Evolutionary conservation across 148 eudicot genomes (phyloP).

Genomic region (Oxyria digyna): DNA sequence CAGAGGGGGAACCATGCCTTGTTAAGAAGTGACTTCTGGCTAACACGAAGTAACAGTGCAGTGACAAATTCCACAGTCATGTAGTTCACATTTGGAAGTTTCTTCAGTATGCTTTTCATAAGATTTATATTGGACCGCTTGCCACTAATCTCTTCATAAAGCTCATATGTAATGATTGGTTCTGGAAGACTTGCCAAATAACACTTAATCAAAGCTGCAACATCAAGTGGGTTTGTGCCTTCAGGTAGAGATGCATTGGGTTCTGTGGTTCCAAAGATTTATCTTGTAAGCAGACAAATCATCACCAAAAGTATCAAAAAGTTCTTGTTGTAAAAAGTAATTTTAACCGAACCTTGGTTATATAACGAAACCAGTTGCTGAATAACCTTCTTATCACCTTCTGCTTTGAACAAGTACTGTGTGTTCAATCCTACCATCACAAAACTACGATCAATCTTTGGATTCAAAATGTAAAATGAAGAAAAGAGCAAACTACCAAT

Average conservation of each 20-base stretch:
- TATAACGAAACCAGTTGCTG: slow-evolving; percentile 71
- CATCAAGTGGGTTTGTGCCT: slow-evolving; percentile 51
- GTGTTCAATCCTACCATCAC: slow-evolving; percentile 50
- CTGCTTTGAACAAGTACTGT: slow-evolving; percentile 65
- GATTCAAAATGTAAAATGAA: neutral
- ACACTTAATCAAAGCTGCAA: slow-evolving; percentile 74
- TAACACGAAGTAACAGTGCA: slow-evolving; percentile 73
- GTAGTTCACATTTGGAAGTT: slow-evolving; percentile 81
- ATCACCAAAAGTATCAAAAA: slow-evolving; percentile 1
- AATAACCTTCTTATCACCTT: slow-evolving; percentile 71
- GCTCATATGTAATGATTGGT: slow-evolving; percentile 65
- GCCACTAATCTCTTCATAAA: slow-evolving; percentile 57
- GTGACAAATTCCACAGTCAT: slow-evolving; percentile 90
- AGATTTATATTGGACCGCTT: slow-evolving; percentile 58
- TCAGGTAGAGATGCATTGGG: slow-evolving; percentile 67
- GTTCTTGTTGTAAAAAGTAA: slow-evolving; percentile 1
- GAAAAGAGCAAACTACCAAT: neutral
- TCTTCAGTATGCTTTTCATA: slow-evolving; percentile 65
- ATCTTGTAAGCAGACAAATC: slow-evolving; percentile 7
- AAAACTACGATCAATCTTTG: neutral
- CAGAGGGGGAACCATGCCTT: slow-evolving; percentile 32
- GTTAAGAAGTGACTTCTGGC: slow-evolving; percentile 90
- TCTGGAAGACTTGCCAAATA: slow-evolving; percentile 92
- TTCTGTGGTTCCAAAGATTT: slow-evolving; percentile 30
- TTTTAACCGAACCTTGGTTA: slow-evolving; percentile 53